These are phyloP conservation scores for Rhodomyrtus tomentosa DNA, from an alignment of 345 rosid species.

Conservation along the genomic window DNA sequence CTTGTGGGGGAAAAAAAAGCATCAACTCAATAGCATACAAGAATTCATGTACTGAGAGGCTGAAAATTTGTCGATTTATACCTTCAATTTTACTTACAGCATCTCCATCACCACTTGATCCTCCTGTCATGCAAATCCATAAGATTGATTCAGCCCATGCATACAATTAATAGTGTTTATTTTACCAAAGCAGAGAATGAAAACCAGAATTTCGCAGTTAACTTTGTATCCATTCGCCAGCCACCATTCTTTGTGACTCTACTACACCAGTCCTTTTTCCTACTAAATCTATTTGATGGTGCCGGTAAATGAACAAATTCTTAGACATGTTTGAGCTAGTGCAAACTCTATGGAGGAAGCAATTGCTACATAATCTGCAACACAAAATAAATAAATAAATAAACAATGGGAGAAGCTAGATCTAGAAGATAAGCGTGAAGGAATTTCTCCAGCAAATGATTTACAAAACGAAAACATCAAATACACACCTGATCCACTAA, in stretches of 20 bases:
- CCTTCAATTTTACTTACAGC: conserved; percentile 41
- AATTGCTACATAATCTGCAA: neutral
- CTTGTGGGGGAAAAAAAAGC: neutral
- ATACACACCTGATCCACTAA: conserved; percentile 46
- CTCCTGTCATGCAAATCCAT: conserved; percentile 21
- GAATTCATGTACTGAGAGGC: neutral
- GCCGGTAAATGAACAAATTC: neutral
- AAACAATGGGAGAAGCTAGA: neutral
- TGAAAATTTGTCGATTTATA: conserved; percentile 1
- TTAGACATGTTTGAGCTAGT: neutral
- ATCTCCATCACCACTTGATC: conserved; percentile 18
- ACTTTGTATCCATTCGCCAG: neutral
- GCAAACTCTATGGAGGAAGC: neutral
- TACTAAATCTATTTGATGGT: neutral
- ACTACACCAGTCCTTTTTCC: neutral
- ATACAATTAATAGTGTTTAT: neutral
- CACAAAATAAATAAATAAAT: neutral
- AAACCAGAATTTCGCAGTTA: neutral
- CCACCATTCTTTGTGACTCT: neutral
- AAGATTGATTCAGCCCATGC: neutral
- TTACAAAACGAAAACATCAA: neutral
- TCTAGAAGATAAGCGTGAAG: neutral
- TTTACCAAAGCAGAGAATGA: neutral
- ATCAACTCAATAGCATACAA: neutral
- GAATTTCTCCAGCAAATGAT: neutral